Base-by-base conservation (phyloP, 345 rosid genomes). In the Eutrema japonicum region DNA sequence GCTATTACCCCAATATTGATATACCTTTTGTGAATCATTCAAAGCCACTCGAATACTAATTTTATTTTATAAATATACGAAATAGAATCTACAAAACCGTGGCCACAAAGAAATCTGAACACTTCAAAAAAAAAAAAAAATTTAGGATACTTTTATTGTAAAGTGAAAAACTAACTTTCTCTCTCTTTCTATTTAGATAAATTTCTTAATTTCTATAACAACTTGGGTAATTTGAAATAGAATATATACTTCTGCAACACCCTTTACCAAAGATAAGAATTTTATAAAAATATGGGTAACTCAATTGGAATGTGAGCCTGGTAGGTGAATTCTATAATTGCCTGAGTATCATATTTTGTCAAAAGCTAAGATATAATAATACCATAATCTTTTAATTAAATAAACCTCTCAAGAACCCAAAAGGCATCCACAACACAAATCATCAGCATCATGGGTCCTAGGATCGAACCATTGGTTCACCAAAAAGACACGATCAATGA, bases 1-100 rank as follows among this genome's bases (percentile, higher is more conserved):
- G 77, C 70, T 65, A 57, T 66, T 73, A 74, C 66, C 60, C 8
- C 59, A 38, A 47, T 72, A 43, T 48, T 37, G 59, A 65, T 55
- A 51, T 48, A 40, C 26, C 27, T 48, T 46, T 74, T 16, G 0
- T 47, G 72, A 74, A 74, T 56, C 36, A 37, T 66, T 66, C 72
- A 74, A 48, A 66, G 42, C 66, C 77, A 74, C 77, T 48, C 42
- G 38, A 55, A 65, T 11, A 66, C 26, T 22, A 22, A 22, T 22
- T 22, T 22, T 22, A 22, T 22, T 22, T 22, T 22, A 22, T 22
- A 22, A 29, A 46, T n/a, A 37, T n/a, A 61, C 1, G 40, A 37
- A 47, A 33, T 35, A 10, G 36, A 66, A 66, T 66, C 52, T 57
- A 8, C 12, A 30, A 56, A 56, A 29, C 64, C 65, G 71, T 73